Conservation (phyloP, 257 asterid species). For the Buddleja alternifolia region DNA sequence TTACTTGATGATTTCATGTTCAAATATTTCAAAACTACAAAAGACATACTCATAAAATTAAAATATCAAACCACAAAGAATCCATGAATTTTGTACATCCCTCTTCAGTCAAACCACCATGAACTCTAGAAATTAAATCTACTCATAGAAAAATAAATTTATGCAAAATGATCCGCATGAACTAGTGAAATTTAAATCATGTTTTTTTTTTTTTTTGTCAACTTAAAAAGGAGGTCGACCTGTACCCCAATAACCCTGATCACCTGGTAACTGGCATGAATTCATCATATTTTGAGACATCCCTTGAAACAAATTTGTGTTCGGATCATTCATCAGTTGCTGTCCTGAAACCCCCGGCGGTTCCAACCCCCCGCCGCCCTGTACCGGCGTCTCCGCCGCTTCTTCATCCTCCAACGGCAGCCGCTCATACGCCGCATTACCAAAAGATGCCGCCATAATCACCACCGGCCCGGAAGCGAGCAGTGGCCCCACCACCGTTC, state of each 20-base stretch:
- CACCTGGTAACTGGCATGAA: slow-evolving; percentile 73
- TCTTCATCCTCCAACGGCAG: slow-evolving; percentile 55
- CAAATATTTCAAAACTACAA: no score
- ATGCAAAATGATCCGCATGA: slow-evolving; percentile 29
- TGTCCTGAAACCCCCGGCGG: slow-evolving; percentile 35
- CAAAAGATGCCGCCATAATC: slow-evolving; percentile 58
- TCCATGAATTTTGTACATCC: slow-evolving; percentile 53
- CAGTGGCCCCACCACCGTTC: slow-evolving; percentile 51
- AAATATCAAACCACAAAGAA: slow-evolving; percentile 29
- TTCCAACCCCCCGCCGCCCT: slow-evolving; percentile 37
- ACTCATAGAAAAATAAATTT: neutral
- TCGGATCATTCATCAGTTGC: slow-evolving; percentile 44
- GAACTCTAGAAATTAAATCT: slow-evolving; percentile 26
- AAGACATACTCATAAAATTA: slow-evolving; percentile 26
- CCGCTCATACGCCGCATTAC: slow-evolving; percentile 60
- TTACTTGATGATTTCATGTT: neutral
- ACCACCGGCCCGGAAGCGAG: slow-evolving; percentile 58
- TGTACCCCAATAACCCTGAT: slow-evolving; percentile 79
- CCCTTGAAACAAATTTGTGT: slow-evolving; percentile 43
- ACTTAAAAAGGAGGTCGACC: slow-evolving; percentile 69
- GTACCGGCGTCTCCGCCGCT: slow-evolving; percentile 7
- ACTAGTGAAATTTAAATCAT: slow-evolving; percentile 16
- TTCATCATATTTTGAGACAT: slow-evolving; percentile 60
- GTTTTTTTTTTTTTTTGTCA: neutral
- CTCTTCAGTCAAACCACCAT: slow-evolving; percentile 35